A percentile compares a stretch with the other conserved stretches of the same genome.
Conservation (phyloP, 169 alveolate genomes). For the Amoebophrya sp. region DNA sequence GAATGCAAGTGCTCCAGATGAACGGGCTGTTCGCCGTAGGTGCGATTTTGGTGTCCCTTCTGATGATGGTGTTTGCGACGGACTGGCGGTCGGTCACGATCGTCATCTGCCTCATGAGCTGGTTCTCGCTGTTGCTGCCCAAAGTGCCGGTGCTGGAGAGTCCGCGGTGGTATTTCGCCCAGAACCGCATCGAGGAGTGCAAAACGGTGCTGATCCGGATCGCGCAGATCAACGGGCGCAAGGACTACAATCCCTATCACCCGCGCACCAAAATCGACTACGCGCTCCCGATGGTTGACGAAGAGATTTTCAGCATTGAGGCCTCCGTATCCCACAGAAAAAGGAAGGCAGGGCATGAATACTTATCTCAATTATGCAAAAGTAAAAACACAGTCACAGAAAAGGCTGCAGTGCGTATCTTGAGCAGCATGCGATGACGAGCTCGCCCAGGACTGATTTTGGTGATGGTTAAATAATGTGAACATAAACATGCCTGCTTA, state of each 20-base stretch:
- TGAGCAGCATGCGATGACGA: too few species aligned
- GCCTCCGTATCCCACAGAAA: too few species aligned
- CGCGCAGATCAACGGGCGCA: not conserved
- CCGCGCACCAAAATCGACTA: not conserved
- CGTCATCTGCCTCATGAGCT: not conserved
- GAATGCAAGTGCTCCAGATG: not conserved
- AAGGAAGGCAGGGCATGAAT: too few species aligned
- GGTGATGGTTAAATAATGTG: too few species aligned
- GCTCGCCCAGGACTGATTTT: too few species aligned
- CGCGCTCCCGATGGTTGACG: not conserved
- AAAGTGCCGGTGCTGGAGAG: not conserved
- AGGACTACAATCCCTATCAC: not conserved
- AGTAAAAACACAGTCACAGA: too few species aligned
- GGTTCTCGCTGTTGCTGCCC: not conserved
- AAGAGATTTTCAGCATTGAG: too few species aligned
- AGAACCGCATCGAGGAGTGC: conserved; percentile 6
- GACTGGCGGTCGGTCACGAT: not conserved
- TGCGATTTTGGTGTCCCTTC: not conserved
- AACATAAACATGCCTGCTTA: too few species aligned
- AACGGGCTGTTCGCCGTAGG: not conserved
- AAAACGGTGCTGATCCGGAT: conserved; percentile 14
- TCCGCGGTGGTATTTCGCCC: not conserved
- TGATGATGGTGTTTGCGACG: not conserved
- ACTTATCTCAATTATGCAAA: too few species aligned
- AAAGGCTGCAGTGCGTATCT: too few species aligned